Percentiles rank a stretch among this genome's conserved stretches.
These are phyloP conservation scores for Starmerella asiatica DNA, from an alignment of 805 yeast genomes.

Conservation along the genomic window DNA sequence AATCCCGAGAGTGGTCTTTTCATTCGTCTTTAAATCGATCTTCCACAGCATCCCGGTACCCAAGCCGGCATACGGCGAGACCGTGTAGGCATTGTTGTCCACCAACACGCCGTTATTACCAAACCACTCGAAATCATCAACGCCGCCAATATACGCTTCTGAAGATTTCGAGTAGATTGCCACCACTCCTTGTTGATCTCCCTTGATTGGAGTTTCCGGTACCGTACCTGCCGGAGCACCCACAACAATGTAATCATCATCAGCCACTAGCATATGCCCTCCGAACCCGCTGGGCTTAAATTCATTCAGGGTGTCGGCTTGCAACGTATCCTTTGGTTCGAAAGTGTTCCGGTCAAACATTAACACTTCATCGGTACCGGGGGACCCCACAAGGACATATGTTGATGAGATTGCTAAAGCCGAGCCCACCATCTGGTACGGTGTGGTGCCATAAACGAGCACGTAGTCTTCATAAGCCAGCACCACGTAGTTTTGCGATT, in stretches of 20 bases:
- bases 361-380: constrained; percentile 30
- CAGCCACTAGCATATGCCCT: constrained; percentile 18
- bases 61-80: constrained; percentile 32
- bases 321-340: constrained; percentile 9
- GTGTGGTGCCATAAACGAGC: constrained; percentile 4
- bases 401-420: constrained; percentile 24
- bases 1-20: constrained; percentile 15
- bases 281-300: constrained; percentile 22
- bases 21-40: constrained; percentile 24
- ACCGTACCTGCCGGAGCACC: constrained; percentile 21
- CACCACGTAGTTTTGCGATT: background rate
- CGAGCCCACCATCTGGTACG: constrained; percentile 35
- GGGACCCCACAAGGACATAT: constrained; percentile 29
- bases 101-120: constrained; percentile 27
- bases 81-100: constrained; percentile 21
- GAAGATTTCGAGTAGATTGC: constrained; percentile 26
- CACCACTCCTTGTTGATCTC: constrained; percentile 33
- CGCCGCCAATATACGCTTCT: constrained; percentile 12
- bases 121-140: constrained; percentile 22
- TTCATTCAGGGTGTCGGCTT: constrained; percentile 5
- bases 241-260: constrained; percentile 24
- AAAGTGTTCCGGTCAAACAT: constrained; percentile 26
- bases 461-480: background rate
- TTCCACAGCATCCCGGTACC: constrained; percentile 39
- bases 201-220: constrained; percentile 1